A percentile compares a stretch with the other conserved stretches of the same genome.
phyloP scores from a whole-genome alignment of 257 asterid genomes.

The Rhazya stricta region DNA sequence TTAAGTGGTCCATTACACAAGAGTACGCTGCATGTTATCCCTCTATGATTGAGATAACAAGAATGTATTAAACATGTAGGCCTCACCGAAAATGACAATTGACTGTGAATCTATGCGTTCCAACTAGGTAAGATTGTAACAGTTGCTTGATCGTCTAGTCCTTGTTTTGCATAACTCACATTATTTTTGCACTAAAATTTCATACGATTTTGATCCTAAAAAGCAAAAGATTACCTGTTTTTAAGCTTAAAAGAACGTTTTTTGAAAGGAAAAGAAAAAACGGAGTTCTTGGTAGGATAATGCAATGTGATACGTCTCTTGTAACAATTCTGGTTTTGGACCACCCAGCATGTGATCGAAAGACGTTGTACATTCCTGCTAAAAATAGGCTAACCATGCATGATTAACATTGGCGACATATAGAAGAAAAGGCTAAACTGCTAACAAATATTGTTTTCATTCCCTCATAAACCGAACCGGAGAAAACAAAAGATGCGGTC shows the following conservation, averaged over 20 bases:
- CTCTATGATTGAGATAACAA: not conserved
- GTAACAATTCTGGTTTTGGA: not conserved
- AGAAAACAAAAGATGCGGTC: not conserved
- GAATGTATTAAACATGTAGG: slow-evolving; percentile 10
- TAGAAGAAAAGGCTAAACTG: not conserved
- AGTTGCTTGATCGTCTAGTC: not conserved
- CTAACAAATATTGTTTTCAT: no score
- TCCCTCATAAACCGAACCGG: not conserved
- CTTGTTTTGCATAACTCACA: not conserved
- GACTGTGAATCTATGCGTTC: not conserved
- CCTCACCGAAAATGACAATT: slow-evolving; percentile 16
- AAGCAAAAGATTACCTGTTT: no score
- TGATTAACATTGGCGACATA: not conserved
- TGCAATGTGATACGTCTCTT: no score
- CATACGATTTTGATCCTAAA: no score
- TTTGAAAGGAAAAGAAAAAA: no score
- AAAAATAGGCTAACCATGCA: not conserved
- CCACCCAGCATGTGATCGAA: slow-evolving; percentile 16
- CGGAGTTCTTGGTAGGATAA: no score
- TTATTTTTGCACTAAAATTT: no score
- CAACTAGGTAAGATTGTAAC: not conserved
- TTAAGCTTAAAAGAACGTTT: no score
- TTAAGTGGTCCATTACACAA: slow-evolving; percentile 9
- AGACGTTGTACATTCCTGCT: not conserved
- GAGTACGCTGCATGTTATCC: not conserved